Evolutionary conservation across 495 filamentous ascomycete genomes (phyloP), one percentile per base, ranked within the genome.

Genomic region (Penicillium desertorum): DNA sequence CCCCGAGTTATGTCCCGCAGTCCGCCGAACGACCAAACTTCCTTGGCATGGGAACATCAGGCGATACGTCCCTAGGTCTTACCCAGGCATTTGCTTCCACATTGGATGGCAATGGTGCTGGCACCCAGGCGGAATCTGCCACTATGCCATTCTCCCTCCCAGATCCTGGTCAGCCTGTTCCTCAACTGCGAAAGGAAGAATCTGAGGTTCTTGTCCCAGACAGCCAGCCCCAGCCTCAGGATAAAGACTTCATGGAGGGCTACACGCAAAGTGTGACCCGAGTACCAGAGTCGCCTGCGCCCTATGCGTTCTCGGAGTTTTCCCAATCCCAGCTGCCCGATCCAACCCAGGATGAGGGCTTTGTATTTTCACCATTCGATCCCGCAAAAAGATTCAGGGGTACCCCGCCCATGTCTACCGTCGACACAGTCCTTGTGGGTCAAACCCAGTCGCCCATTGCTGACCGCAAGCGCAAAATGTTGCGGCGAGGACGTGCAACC

Each of bases 1-100:
- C 68, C 3, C 64, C 70, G 10, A 63, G 62, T 29, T 54, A 62
- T 16, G 53, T 62, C 11, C 23, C 65, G 0, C 58, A 65, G 22
- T 72, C 76, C 14, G 68, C 64, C 20, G 68, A 75, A 58, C 71
- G 76, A 47, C 72, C 75, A 27, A 45, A 64, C 6, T 85, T 88
- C 58, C 86, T 81, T 22, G 82, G 81, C 2, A 71, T 87, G 32
- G 78, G 79, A 16, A 70, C 77, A 25, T 73, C 76, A 5, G 72
- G 74, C 17, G 76, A 76, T 57, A 78, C 78, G 25, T 82, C 86
- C 37, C 82, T 96, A 54, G 89, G 91, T 42, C 78, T 96, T 48
- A 96, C 91, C 5, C 92, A 97, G 68, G 90, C 91, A 51, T 97
- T 96, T 69, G 88, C 88, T n/a, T 91, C 89, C 25, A 97, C 92